Conservation (phyloP, 2,329 filamentous ascomycete genomes). For the Epichloe coenophiala region DNA sequence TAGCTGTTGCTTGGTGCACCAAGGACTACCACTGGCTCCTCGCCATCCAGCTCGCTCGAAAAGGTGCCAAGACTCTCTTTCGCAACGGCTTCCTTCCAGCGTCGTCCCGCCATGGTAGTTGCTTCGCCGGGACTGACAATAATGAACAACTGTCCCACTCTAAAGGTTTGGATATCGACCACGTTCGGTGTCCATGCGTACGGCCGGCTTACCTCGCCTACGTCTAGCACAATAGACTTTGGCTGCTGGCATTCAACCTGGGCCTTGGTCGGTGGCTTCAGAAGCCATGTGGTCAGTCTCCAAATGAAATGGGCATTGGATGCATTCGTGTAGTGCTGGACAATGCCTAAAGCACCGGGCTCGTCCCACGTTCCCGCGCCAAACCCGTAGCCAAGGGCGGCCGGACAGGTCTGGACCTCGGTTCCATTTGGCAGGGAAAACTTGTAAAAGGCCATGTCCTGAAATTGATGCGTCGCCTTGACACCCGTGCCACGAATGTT, state of each 20-base stretch:
- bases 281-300: conserved; percentile 55
- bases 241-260: conserved; percentile 65
- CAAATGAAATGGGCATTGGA: conserved; percentile 65
- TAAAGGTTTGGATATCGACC: conserved; percentile 71
- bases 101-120: conserved; percentile 79
- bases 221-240: conserved; percentile 77
- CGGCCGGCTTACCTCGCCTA: conserved; percentile 59
- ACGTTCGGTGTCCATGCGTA: conserved; percentile 85
- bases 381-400: conserved; percentile 78
- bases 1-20: conserved; percentile 85
- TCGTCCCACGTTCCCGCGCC: conserved; percentile 83
- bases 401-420: conserved; percentile 61
- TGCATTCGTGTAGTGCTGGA: conserved; percentile 60
- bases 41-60: conserved; percentile 22
- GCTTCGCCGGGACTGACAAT: conserved; percentile 79
- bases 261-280: conserved; percentile 53
- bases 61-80: conserved; percentile 31
- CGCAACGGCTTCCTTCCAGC: conserved; percentile 64
- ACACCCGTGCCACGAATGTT: conserved; percentile 51
- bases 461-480: conserved; percentile 67
- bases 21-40: conserved; percentile 58
- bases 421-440: conserved; percentile 63
- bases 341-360: conserved; percentile 80
- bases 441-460: conserved; percentile 60
- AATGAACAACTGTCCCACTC: conserved; percentile 72